Percentiles rank a stretch among this genome's conserved stretches.
phyloP scores from a whole-genome alignment of 2,329 filamentous ascomycete genomes.

The Parastagonospora avenae region DNA sequence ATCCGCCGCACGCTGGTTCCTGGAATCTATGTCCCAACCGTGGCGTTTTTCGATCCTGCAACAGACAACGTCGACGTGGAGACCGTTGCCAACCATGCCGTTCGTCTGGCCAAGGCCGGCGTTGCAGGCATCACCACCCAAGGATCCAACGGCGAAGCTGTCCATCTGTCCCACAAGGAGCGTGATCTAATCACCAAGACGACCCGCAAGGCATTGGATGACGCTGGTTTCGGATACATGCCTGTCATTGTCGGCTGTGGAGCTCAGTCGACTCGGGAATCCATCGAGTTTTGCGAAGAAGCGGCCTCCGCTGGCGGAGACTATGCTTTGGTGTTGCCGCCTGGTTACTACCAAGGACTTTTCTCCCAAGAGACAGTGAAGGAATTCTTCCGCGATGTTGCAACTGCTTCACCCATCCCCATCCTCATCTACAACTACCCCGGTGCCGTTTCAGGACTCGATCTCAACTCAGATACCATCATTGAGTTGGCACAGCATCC shows the following conservation, averaged over 20 bases:
- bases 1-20: slow-evolving; percentile 44
- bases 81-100: slow-evolving; percentile 55
- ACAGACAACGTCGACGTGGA: slow-evolving; percentile 50
- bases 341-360: slow-evolving; percentile 74
- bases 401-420: slow-evolving; percentile 66
- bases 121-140: slow-evolving; percentile 77
- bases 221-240: slow-evolving; percentile 67
- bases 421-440: slow-evolving; percentile 74
- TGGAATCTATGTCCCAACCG: slow-evolving; percentile 52
- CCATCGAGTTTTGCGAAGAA: slow-evolving; percentile 70
- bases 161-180: slow-evolving; percentile 75
- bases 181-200: slow-evolving; percentile 70
- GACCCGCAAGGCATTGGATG: slow-evolving; percentile 72
- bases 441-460: slow-evolving; percentile 66
- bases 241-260: slow-evolving; percentile 79
- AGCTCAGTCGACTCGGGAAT: slow-evolving; percentile 74
- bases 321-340: slow-evolving; percentile 76
- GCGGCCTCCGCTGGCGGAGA: slow-evolving; percentile 73
- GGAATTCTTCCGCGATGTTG: slow-evolving; percentile 70
- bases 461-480: slow-evolving; percentile 68
- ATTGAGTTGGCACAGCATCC: slow-evolving; percentile 64
- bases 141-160: slow-evolving; percentile 82
- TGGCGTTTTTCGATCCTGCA: slow-evolving; percentile 50
- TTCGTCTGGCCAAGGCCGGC: slow-evolving; percentile 73
- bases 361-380: slow-evolving; percentile 65